A percentile compares a stretch with the other conserved stretches of the same genome.
phyloP scores from a whole-genome alignment of 2,329 filamentous ascomycete genomes.

The Venturia asperata region DNA sequence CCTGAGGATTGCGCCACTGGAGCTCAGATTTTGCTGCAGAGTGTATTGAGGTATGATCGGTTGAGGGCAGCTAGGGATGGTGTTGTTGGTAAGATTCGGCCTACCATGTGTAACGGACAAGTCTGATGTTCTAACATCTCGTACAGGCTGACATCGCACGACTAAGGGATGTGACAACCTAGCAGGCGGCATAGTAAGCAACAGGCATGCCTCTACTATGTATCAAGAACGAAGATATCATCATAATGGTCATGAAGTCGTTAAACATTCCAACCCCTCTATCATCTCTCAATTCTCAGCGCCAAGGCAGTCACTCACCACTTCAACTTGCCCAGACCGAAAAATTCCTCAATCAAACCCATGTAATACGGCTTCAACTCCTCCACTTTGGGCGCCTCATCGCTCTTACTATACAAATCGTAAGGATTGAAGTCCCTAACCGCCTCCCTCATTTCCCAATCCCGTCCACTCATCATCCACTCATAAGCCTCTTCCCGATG shows the following conservation, averaged over 20 bases:
- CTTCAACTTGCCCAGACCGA: conserved; percentile 59
- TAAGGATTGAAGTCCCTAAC: conserved; percentile 87
- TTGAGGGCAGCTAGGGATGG: conserved; percentile 53
- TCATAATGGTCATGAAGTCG: background rate
- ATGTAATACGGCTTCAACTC: conserved; percentile 72
- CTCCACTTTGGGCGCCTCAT: conserved; percentile 67
- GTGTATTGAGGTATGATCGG: conserved; percentile 26
- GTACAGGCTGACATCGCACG: too few species aligned
- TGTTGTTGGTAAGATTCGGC: background rate
- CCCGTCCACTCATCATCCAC: conserved; percentile 77
- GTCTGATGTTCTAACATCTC: background rate
- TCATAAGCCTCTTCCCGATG: conserved; percentile 73
- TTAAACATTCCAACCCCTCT: background rate
- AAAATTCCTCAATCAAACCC: conserved; percentile 68
- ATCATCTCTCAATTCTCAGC: too few species aligned
- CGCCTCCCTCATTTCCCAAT: conserved; percentile 70
- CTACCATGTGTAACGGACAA: too few species aligned
- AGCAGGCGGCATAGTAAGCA: too few species aligned
- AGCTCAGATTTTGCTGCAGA: conserved; percentile 43
- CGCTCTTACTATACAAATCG: conserved; percentile 86
- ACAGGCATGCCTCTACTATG: too few species aligned
- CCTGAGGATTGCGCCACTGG: conserved; percentile 53
- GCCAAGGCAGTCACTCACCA: conserved; percentile 46
- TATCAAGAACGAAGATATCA: background rate
- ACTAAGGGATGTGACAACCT: too few species aligned